Percentiles rank a stretch among this genome's conserved stretches.
These are phyloP conservation scores for Fusarium sp. DNA, from an alignment of 2,329 filamentous ascomycete species.

Conservation along the genomic window DNA sequence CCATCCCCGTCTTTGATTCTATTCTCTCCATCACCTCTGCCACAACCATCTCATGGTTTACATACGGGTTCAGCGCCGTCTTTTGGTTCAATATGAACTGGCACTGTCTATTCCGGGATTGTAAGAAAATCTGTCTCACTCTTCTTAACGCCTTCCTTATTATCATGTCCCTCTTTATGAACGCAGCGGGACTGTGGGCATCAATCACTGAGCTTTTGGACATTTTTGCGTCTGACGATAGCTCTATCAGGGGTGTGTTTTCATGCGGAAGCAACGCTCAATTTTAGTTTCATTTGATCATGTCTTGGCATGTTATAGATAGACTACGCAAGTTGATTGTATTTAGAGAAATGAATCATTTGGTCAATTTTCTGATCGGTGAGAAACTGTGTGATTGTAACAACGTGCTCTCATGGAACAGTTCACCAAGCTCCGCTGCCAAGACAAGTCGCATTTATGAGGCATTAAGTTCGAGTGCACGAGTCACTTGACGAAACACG, in stretches of 20 bases:
- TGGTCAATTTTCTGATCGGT: background rate
- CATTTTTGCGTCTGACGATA: conserved; percentile 15
- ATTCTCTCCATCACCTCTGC: conserved; percentile 39
- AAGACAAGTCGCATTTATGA: background rate
- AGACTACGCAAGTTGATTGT: background rate
- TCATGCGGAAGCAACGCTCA: conserved; percentile 23
- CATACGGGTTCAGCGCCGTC: conserved; percentile 32
- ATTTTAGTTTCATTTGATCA: background rate
- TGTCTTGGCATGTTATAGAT: background rate
- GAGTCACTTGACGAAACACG: too few relatives aligned
- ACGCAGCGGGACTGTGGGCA: conserved; percentile 32
- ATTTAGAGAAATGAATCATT: background rate
- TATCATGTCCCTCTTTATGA: conserved; percentile 32
- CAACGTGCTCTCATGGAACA: too few relatives aligned
- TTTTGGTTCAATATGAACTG: conserved; percentile 36
- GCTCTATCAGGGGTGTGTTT: conserved; percentile 23
- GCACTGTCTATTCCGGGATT: conserved; percentile 15
- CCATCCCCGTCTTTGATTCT: conserved; percentile 41
- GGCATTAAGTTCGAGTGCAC: too few relatives aligned
- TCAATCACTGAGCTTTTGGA: conserved; percentile 24
- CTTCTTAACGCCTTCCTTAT: conserved; percentile 31
- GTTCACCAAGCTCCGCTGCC: background rate
- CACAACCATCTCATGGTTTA: conserved; percentile 38
- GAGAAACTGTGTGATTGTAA: too few relatives aligned
- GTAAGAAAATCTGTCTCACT: conserved; percentile 36